Evolutionary conservation across 2,329 filamentous ascomycete genomes (phyloP), one percentile per base, ranked within the genome.

Genomic region (Triangularia verruculosa): DNA sequence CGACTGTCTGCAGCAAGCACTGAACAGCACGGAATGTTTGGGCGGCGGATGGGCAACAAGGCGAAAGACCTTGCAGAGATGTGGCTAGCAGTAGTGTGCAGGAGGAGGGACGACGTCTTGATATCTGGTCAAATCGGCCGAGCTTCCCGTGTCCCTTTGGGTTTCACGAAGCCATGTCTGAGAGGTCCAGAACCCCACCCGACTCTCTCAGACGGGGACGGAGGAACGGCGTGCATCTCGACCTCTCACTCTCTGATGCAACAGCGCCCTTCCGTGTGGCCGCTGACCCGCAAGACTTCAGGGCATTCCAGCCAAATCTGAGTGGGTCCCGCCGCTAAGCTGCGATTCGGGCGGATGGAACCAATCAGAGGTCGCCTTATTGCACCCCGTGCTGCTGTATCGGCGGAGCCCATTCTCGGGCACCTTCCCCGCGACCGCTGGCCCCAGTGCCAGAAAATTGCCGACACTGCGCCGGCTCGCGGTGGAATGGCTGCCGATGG

Each of bases 291-390:
- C 20, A 24, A 61, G 57, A 47, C n/a, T 66, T 39, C 34, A 59
- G 60, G 63, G 64, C 51, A 62, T 57, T 69, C 67, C 69, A 70
- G 67, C 68, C 69, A 69, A 66, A 65, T 68, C 57, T n/a, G 59
- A 62, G 60, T 53, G 54, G 57, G 25, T 61, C 25, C 32, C 34
- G 53, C 39, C 20, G 61, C 39, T 51, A 57, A 59, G 58, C 34
- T 57, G 51, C 53, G 58, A 65, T 68, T 72, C 72, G 72, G 72
- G 59, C 72, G 61, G 69, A 72, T 25, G 72, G 72, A 73, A 66
- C 70, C 72, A 72, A 72, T 72, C 56, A 70, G 60, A 43, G 54
- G 25, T 47, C 17, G 54, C 22, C 13, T 51, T 24, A 20, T 56
- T 47, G 30, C 11, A 22, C 24, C 47, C 25, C 60, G 52, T 61